phyloP scores from a whole-genome alignment of 2,329 filamentous ascomycete genomes.

The Exophiala oligosperma region DNA sequence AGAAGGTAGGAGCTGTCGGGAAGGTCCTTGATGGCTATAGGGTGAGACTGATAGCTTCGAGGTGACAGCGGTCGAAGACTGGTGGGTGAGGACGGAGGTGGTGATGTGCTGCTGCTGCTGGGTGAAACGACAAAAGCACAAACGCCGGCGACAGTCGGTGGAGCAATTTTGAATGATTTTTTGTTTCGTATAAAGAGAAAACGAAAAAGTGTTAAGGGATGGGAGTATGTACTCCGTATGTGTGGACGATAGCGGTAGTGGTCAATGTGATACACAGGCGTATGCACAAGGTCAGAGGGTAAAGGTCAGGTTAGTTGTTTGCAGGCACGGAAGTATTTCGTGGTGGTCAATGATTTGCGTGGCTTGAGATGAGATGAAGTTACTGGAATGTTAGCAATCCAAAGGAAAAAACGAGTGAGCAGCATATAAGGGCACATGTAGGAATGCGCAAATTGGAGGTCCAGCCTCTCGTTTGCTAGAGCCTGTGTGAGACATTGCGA shows the following conservation, averaged over 20 bases:
- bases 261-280: too few species aligned
- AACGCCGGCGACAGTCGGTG: slow-evolving; percentile 9
- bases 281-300: too few species aligned
- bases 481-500: not conserved
- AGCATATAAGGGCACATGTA: slow-evolving; percentile 19
- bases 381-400: slow-evolving; percentile 11
- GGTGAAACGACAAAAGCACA: slow-evolving; percentile 17
- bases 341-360: not conserved
- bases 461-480: slow-evolving; percentile 18
- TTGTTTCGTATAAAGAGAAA: not conserved
- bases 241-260: too few species aligned
- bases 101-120: slow-evolving; percentile 5
- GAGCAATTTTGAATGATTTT: slow-evolving; percentile 23
- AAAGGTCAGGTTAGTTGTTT: too few species aligned
- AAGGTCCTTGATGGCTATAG: slow-evolving; percentile 23
- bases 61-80: slow-evolving; percentile 8
- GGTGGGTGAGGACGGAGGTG: not conserved
- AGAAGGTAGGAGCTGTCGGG: slow-evolving; percentile 25
- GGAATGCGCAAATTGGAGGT: slow-evolving; percentile 10
- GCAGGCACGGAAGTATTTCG: not conserved
- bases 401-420: slow-evolving; percentile 5
- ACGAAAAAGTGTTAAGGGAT: not conserved
- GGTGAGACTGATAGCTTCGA: slow-evolving; percentile 23
- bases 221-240: too few species aligned
- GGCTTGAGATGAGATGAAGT: not conserved